These are phyloP conservation scores for Nicotiana attenuata DNA, from an alignment of 257 asterid species.

Conservation along the genomic window DNA sequence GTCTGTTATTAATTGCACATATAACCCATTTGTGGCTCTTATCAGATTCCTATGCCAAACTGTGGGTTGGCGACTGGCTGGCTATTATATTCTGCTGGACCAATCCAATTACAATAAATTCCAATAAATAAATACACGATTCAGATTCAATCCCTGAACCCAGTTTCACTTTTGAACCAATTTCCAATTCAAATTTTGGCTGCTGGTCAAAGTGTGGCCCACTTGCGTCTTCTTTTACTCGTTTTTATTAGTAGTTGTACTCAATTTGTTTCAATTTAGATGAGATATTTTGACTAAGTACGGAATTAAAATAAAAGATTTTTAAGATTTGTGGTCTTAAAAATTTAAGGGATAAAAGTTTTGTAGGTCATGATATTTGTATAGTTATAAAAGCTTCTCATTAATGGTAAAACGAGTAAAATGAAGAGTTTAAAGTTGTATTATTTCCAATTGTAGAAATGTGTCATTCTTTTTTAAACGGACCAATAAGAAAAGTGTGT, in stretches of 20 bases:
- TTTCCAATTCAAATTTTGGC: background rate
- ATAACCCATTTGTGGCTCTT: background rate
- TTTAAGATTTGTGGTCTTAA: too few relatives aligned
- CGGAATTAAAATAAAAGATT: fast-evolving
- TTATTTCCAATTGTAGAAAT: too few relatives aligned
- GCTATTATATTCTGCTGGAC: background rate
- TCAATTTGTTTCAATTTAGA: too few relatives aligned
- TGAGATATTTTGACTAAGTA: fast-evolving
- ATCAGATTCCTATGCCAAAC: background rate
- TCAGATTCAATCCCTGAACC: background rate
- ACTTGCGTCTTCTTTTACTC: background rate
- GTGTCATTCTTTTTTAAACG: too few relatives aligned
- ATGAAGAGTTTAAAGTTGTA: too few relatives aligned
- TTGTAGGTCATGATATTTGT: too few relatives aligned
- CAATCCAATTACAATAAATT: background rate
- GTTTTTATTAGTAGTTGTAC: background rate
- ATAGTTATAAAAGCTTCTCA: too few relatives aligned
- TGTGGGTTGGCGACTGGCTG: background rate
- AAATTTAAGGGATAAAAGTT: too few relatives aligned
- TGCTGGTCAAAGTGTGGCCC: background rate
- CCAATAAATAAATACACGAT: background rate
- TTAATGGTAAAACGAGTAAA: too few relatives aligned
- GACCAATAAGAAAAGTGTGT: too few relatives aligned
- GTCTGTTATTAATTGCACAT: background rate
- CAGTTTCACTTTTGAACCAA: background rate